Conservation (phyloP, 2,329 filamentous ascomycete genomes). For the Alternaria arbusti region DNA sequence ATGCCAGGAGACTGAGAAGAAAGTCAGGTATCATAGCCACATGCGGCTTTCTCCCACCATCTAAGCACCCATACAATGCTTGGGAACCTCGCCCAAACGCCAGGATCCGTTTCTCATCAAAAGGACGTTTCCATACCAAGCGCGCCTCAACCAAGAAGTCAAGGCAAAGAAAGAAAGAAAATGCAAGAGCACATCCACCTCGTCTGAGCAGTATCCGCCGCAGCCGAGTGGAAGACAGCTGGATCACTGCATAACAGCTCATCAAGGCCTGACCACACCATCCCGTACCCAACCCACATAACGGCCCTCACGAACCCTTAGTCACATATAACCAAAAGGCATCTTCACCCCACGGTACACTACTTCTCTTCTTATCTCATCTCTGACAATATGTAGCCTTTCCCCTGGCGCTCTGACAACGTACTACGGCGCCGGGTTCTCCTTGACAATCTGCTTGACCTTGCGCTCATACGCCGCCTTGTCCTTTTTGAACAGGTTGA, state of each 20-base stretch:
- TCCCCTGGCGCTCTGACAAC: not conserved
- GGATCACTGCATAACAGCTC: not conserved
- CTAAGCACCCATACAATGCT: not conserved
- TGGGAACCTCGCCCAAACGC: slow-evolving; percentile 1
- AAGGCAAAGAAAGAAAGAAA: not conserved
- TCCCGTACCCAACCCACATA: not conserved
- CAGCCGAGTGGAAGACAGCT: not conserved
- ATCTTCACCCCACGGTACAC: not conserved
- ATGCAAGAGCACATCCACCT: not conserved
- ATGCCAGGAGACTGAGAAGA: not conserved
- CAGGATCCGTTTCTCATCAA: slow-evolving; percentile 1
- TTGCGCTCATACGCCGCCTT: slow-evolving; percentile 85
- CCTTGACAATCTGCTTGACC: slow-evolving; percentile 82
- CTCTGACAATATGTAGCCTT: not conserved
- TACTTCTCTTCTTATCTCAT: not conserved
- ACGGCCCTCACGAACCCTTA: not conserved
- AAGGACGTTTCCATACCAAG: not conserved
- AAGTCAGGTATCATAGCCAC: slow-evolving; percentile 8
- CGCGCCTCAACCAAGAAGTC: not conserved
- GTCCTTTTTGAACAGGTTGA: slow-evolving; percentile 96
- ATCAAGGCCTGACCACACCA: not conserved
- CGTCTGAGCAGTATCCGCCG: not conserved
- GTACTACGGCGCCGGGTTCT: slow-evolving; percentile 77
- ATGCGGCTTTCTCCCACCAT: not conserved
- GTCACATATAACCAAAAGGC: not conserved